Base-by-base conservation (phyloP, 345 rosid genomes). In the Noccaea bulbosa region DNA sequence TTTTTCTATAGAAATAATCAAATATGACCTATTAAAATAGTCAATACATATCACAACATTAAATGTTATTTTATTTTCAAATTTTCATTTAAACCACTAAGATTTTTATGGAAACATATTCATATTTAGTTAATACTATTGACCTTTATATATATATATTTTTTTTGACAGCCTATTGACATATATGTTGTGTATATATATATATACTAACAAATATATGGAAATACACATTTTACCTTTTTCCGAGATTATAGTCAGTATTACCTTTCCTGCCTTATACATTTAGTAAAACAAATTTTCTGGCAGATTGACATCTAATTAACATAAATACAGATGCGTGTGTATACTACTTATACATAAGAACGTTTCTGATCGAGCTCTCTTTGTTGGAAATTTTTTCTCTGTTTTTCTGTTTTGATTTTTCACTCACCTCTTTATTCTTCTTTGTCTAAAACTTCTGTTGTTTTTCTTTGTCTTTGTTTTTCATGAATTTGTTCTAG, bases 1-100 rank as follows among this genome's bases (percentile, higher is more conserved):
- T 20, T 39, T 43, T 30, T 9, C 24, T 41, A 24, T 2, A 7
- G 30, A 20, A 3, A 50, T 24, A 9, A 48, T 50, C 49, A 39
- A 65, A 65, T 38, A 10, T 65, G 5, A 67, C 41, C 34, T 16
- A 54, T 41, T 30, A 30, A 67, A 40, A 11, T 11, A 27, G 44
- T 41, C 49, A 17, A 44, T 54, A 17, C n/a, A 33, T 56, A 56
- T 45, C 56, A n/a, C 16, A 55, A 12, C 10, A 46, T 58, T 57
- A 35, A 57, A 45, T 45, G 39, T 5, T 34, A 24, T 20, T 32
- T 62, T 7, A 4, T 32, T 34, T 54, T 67, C 16, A 7, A 43
- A 4, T 20, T 33, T 32, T 11, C 35, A 10, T 56, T 5, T 14
- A 15, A 22, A 12, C 27, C 3, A 27, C 10, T 37, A 57, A 46